Base-by-base conservation (phyloP, 2,329 filamentous ascomycete species). In the Pestalotiopsis sp. region DNA sequence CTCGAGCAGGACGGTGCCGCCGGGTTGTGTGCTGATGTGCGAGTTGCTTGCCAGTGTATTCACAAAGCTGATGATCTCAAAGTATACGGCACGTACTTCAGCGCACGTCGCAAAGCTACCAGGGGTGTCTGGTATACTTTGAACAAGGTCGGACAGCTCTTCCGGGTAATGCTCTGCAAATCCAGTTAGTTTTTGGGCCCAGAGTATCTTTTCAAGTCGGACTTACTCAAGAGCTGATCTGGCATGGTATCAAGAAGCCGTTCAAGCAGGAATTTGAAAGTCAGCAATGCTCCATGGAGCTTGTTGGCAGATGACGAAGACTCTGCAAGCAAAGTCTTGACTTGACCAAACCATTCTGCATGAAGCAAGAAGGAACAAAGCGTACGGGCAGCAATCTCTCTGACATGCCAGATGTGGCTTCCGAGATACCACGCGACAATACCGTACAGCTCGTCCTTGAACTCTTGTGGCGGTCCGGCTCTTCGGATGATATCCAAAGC, bases 401-500 rank as follows among this genome's bases (percentile, higher is more conserved):
- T 86, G 6, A 96, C 88, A 76, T 94, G 92, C 93, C 93, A 96
- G 20, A 93, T 87, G 0, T 86, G 86, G 70, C 91, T 94, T 12
- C 84, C 86, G 3, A 94, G 83, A 67, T 95, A 90, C 57, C 83
- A 84, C 6, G 86, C 79, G 7, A 95, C 88, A 61, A 87, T 84
- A 3, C 79, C 74, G 72, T 88, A 85, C 4, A 94, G 86, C 61
- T 87, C 83, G 1, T 83, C 80, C 1, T 86, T 82, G 68, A 88
- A 80, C 2, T 84, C 77, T 27, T 87, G 84, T 0, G 92, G 92
- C 0, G 93, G 89, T 0, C 89, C 88, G 12, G 91, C 91, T 66
- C 93, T 87, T 63, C 92, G 89, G 64, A 96, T 86, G 45, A 97
- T 92, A 73, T 95, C 92, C n/a, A 97, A 82, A 0, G 92, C 93